phyloP scores from a whole-genome alignment of 768 basidiomycete species.

The Butyriboletus loyo region DNA sequence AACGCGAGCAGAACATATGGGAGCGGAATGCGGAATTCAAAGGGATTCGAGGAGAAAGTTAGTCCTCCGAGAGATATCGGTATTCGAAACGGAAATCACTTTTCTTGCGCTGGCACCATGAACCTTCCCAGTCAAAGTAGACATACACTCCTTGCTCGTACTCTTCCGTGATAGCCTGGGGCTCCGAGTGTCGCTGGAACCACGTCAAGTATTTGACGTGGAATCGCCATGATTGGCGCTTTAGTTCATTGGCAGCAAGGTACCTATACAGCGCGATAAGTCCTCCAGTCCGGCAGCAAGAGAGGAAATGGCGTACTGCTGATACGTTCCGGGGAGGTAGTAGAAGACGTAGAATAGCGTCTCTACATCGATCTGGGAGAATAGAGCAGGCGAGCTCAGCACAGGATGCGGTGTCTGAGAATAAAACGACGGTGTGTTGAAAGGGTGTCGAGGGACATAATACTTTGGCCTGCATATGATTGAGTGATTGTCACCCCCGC shows the following conservation, averaged over 20 bases:
- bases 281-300: background rate
- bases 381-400: slow-evolving; percentile 79
- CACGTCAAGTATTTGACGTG: slow-evolving; percentile 99
- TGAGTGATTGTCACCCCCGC: slow-evolving; percentile 4
- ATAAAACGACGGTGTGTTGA: slow-evolving; percentile 89
- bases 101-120: slow-evolving; percentile 98
- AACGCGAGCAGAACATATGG: slow-evolving; percentile 12
- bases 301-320: slow-evolving; percentile 57
- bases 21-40: slow-evolving; percentile 4
- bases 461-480: slow-evolving; percentile 78
- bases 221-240: slow-evolving; percentile 98
- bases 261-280: slow-evolving; percentile 49
- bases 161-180: slow-evolving; percentile 97
- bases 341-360: slow-evolving; percentile 99
- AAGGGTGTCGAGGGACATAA: slow-evolving; percentile 91
- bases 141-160: slow-evolving; percentile 99
- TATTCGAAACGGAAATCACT: slow-evolving; percentile 97
- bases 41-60: background rate
- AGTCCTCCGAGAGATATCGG: slow-evolving; percentile 88
- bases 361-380: slow-evolving; percentile 91
- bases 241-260: slow-evolving; percentile 94
- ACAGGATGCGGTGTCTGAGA: slow-evolving; percentile 83
- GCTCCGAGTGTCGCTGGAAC: slow-evolving; percentile 99
- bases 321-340: slow-evolving; percentile 95
- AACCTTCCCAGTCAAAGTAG: slow-evolving; percentile 99